phyloP scores from a whole-genome alignment of 306 rosid species.

The Gastrolobium villosum region DNA sequence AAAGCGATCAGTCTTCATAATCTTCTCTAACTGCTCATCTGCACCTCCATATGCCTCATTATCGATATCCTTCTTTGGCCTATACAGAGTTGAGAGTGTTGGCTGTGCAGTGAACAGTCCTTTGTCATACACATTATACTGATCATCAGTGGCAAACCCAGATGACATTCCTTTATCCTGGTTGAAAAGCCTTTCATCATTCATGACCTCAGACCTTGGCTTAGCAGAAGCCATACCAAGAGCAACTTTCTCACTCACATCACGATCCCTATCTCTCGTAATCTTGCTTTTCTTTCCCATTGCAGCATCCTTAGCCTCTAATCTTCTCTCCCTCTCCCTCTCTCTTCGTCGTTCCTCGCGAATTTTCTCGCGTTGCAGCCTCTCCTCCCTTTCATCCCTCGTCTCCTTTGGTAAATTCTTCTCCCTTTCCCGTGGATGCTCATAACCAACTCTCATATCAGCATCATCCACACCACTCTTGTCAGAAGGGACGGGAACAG shows the following conservation, averaged over 20 bases:
- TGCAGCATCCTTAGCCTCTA: slow-evolving; percentile 92
- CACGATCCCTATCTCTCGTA: slow-evolving; percentile 94
- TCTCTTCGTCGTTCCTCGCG: slow-evolving; percentile 89
- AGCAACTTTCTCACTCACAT: slow-evolving; percentile 94
- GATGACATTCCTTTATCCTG: slow-evolving; percentile 94
- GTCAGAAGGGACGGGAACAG: slow-evolving; percentile 55
- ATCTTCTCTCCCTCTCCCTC: slow-evolving; percentile 94
- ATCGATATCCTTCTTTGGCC: slow-evolving; percentile 90
- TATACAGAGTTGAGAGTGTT: slow-evolving; percentile 82
- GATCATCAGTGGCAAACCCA: slow-evolving; percentile 92
- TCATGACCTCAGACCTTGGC: slow-evolving; percentile 82
- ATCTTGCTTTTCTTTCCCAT: slow-evolving; percentile 96
- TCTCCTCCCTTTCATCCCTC: slow-evolving; percentile 77
- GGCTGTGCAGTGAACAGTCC: slow-evolving; percentile 91
- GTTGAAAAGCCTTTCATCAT: slow-evolving; percentile 91
- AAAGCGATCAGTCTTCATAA: slow-evolving; percentile 91
- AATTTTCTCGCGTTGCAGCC: slow-evolving; percentile 77
- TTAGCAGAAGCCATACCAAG: slow-evolving; percentile 91
- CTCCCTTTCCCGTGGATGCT: slow-evolving; percentile 66
- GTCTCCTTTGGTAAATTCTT: slow-evolving; percentile 67
- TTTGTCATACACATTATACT: slow-evolving; percentile 87
- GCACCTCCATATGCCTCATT: slow-evolving; percentile 83
- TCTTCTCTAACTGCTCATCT: slow-evolving; percentile 92
- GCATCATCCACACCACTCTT: slow-evolving; percentile 57
- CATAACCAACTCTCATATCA: slow-evolving; percentile 68